Conservation (phyloP, 2,329 filamentous ascomycete species). For the Exophiala calicioides region DNA sequence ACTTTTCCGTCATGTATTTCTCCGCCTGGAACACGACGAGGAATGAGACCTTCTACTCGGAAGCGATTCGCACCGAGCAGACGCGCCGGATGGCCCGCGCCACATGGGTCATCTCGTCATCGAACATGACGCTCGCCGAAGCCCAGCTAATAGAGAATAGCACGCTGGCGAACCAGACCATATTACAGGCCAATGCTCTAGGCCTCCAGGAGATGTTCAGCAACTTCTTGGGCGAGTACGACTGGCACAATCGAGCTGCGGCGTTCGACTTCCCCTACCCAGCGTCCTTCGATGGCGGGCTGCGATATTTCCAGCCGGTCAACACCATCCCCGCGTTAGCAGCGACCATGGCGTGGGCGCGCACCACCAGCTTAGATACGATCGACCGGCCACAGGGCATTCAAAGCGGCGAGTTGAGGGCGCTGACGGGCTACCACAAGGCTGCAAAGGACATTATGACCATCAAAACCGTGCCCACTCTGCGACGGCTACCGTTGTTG, state of each 20-base stretch:
- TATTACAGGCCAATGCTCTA: slow-evolving; percentile 11
- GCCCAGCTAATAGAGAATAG: slow-evolving; percentile 3
- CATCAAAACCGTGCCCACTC: slow-evolving; percentile 9
- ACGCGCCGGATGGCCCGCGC: slow-evolving; percentile 13
- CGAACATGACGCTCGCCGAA: slow-evolving; percentile 13
- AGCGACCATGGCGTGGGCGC: slow-evolving; percentile 24
- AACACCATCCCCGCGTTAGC: slow-evolving; percentile 18
- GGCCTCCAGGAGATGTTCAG: slow-evolving; percentile 17
- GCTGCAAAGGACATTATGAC: slow-evolving; percentile 2
- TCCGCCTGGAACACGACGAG: slow-evolving; percentile 18
- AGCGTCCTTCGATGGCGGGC: background rate
- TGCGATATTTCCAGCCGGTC: slow-evolving; percentile 7
- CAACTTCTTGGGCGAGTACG: slow-evolving; percentile 18
- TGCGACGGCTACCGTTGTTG: slow-evolving; percentile 8
- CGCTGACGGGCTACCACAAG: slow-evolving; percentile 14
- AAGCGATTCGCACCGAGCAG: slow-evolving; percentile 18
- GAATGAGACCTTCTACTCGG: slow-evolving; percentile 22
- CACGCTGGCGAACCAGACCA: slow-evolving; percentile 4
- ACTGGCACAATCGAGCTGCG: slow-evolving; percentile 18
- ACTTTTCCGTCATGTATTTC: slow-evolving; percentile 18
- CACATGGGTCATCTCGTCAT: slow-evolving; percentile 19
- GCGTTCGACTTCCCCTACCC: slow-evolving; percentile 18
- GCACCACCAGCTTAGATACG: slow-evolving; percentile 13
- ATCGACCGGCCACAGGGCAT: slow-evolving; percentile 12
- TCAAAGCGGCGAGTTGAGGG: slow-evolving; percentile 2